Percentiles rank a stretch among this genome's conserved stretches.
Evolutionary conservation across 257 asterid species (phyloP).

Genomic region (Solanum medicagineum): DNA sequence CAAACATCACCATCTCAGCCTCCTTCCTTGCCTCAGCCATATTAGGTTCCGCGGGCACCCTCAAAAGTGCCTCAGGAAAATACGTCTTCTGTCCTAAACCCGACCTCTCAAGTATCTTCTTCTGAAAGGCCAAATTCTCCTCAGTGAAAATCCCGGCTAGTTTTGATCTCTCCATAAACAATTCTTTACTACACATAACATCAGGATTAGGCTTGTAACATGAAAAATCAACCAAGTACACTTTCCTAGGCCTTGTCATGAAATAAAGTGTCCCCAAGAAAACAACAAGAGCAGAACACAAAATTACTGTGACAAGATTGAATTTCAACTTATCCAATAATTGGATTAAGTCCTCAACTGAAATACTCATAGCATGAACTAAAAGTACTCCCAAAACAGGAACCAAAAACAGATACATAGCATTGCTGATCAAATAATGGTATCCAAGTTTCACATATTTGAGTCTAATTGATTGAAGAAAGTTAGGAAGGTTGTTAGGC

Average conservation of each 20-base stretch:
- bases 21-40: constrained; percentile 26
- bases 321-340: constrained; percentile 9
- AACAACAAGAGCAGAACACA: constrained; percentile 1
- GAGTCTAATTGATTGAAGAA: constrained; percentile 25
- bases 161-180: not conserved
- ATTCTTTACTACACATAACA: constrained; percentile 1
- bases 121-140: constrained; percentile 16
- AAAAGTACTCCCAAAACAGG: constrained; percentile 9
- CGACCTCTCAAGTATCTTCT: constrained; percentile 17
- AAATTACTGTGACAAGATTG: not conserved
- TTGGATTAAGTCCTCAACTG: not conserved
- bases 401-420: constrained; percentile 12
- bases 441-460: constrained; percentile 33
- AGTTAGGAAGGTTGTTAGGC: constrained; percentile 13
- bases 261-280: constrained; percentile 6
- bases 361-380: constrained; percentile 8
- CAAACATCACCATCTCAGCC: constrained; percentile 30
- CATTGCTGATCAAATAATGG: constrained; percentile 17
- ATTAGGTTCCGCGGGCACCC: constrained; percentile 9
- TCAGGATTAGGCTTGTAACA: constrained; percentile 22
- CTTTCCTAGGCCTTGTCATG: constrained; percentile 17
- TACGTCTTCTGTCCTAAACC: constrained; percentile 18
- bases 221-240: constrained; percentile 24
- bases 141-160: constrained; percentile 7
- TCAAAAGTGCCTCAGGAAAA: constrained; percentile 1